A percentile compares a stretch with the other conserved stretches of the same genome.
These are phyloP conservation scores for Fusarium caatingaense DNA, from an alignment of 2,329 filamentous ascomycete genomes.

Conservation along the genomic window DNA sequence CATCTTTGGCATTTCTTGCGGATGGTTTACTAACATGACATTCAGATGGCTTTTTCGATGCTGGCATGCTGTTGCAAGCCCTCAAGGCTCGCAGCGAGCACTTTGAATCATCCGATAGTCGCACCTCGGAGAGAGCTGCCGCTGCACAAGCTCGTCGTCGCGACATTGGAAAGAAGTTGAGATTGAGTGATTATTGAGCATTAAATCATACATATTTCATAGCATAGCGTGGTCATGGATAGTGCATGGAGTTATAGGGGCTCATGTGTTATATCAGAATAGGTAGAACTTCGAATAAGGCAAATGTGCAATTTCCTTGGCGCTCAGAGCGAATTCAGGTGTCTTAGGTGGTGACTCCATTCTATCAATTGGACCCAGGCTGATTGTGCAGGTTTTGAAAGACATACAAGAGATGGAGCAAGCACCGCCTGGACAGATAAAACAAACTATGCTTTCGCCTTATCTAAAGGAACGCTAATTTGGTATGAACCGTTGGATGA, in stretches of 20 bases:
- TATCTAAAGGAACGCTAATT: not conserved
- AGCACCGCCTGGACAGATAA: not conserved
- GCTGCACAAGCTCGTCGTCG: constrained; percentile 68
- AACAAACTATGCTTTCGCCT: not conserved
- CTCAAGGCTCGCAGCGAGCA: constrained; percentile 77
- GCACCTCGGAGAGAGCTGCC: constrained; percentile 69
- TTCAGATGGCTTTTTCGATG: constrained; percentile 97
- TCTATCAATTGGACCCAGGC: not conserved
- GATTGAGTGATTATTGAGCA: constrained; percentile 73
- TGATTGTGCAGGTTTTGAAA: not conserved
- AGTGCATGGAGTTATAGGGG: constrained; percentile 36
- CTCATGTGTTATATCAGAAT: constrained; percentile 20
- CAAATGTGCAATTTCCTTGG: not conserved
- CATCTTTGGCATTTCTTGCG: not conserved
- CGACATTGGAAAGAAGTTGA: constrained; percentile 80
- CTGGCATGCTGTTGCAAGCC: constrained; percentile 91
- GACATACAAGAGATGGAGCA: not conserved
- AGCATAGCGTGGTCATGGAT: constrained; percentile 26
- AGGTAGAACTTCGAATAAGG: not conserved
- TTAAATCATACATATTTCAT: constrained; percentile 2
- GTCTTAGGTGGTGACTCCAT: not conserved
- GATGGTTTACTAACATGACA: constrained; percentile 44
- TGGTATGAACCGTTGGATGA: not conserved
- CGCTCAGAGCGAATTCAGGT: not conserved
- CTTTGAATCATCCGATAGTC: constrained; percentile 62